Conservation (phyloP, 1,284 basidiomycete species). For the Ceratobasidium sp. region DNA sequence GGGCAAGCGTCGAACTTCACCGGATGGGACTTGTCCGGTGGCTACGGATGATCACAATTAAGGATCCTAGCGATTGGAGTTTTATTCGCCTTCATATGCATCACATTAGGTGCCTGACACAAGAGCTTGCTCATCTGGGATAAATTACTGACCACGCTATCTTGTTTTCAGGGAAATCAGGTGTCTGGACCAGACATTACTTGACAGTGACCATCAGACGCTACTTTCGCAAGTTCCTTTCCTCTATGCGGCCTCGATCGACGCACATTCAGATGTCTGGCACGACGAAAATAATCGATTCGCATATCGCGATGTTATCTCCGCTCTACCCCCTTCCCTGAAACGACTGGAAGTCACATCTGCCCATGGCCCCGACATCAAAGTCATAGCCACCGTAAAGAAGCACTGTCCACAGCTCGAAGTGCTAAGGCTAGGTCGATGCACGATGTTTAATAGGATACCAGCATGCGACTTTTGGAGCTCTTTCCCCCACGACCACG, state of each 20-base stretch:
- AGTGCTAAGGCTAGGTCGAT: constrained; percentile 5
- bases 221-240: background rate
- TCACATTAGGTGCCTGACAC: background rate
- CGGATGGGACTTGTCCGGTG: constrained; percentile 3
- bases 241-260: constrained; percentile 13
- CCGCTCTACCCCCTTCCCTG: constrained; percentile 10
- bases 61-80: background rate
- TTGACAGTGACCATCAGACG: background rate
- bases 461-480: constrained; percentile 24
- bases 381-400: constrained; percentile 13
- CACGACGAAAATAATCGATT: background rate
- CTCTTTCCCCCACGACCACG: constrained; percentile 25
- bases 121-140: background rate
- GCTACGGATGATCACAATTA: background rate
- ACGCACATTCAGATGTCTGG: constrained; percentile 14
- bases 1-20: background rate
- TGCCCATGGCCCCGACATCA: constrained; percentile 22
- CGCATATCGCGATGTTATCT: constrained; percentile 9
- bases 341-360: constrained; percentile 10
- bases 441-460: constrained; percentile 20
- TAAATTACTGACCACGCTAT: background rate
- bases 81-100: background rate
- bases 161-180: constrained; percentile 8
- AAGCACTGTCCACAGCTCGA: constrained; percentile 12
- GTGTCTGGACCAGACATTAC: background rate